phyloP scores from a whole-genome alignment of 2,329 filamentous ascomycete species.

The Ophioceras dolichostomum region DNA sequence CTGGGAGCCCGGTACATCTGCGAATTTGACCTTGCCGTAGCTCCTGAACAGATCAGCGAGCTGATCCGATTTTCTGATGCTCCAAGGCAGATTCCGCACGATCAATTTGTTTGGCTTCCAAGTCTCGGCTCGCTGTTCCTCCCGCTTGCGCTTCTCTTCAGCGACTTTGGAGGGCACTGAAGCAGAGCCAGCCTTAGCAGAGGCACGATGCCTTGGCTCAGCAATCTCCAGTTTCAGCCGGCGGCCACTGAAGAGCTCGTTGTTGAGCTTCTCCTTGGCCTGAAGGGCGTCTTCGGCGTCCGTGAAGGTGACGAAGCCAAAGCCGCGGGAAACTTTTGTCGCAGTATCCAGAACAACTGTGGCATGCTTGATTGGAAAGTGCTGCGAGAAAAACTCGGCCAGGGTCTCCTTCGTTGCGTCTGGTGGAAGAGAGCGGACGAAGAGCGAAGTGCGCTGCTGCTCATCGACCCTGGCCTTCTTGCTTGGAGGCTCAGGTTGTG shows the following conservation, averaged over 20 bases:
- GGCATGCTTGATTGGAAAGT: conserved; percentile 90
- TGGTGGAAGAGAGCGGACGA: conserved; percentile 76
- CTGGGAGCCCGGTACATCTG: conserved; percentile 69
- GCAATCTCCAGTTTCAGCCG: conserved; percentile 81
- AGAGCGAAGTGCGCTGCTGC: conserved; percentile 66
- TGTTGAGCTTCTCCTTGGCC: conserved; percentile 72
- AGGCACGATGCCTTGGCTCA: conserved; percentile 64
- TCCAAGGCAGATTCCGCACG: conserved; percentile 92
- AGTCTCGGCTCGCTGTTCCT: conserved; percentile 47
- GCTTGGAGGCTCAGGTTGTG: conserved; percentile 18
- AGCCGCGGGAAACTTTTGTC: conserved; percentile 82
- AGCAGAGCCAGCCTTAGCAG: conserved; percentile 24
- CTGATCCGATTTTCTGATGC: conserved; percentile 76
- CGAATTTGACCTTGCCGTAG: conserved; percentile 84
- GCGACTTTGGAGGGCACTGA: conserved; percentile 22
- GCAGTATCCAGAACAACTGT: conserved; percentile 78
- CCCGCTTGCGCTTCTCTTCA: conserved; percentile 36
- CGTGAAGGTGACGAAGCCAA: conserved; percentile 93
- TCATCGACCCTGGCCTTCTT: conserved; percentile 50
- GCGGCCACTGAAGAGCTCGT: conserved; percentile 63
- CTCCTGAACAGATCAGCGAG: conserved; percentile 68
- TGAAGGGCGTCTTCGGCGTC: conserved; percentile 81
- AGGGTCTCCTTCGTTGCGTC: conserved; percentile 70
- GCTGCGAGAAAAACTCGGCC: conserved; percentile 83
- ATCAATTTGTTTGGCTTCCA: conserved; percentile 64